phyloP scores from a whole-genome alignment of 1,284 basidiomycete genomes.

The Cutaneotrichosporon daszewskae region DNA sequence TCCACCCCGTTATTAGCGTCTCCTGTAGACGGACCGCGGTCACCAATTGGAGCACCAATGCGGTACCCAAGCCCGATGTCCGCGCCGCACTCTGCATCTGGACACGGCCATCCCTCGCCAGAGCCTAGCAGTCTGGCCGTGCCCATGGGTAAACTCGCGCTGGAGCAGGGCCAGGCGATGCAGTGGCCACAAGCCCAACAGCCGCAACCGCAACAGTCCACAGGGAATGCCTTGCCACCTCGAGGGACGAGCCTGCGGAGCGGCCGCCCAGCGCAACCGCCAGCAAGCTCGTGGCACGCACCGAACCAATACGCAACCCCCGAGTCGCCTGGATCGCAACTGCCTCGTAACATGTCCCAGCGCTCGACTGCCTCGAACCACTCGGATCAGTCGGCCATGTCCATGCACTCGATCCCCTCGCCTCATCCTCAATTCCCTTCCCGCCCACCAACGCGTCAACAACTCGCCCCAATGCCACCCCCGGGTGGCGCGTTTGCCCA shows the following conservation, averaged over 20 bases:
- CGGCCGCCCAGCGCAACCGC: too few relatives aligned
- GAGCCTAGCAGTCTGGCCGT: constrained; percentile 12
- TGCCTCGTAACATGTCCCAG: not conserved
- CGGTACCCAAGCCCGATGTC: constrained; percentile 33
- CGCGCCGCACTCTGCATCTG: too few relatives aligned
- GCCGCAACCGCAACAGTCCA: constrained; percentile 6
- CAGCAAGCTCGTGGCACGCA: too few relatives aligned
- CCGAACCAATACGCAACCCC: not conserved
- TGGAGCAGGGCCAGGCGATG: constrained; percentile 32
- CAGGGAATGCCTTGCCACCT: constrained; percentile 19
- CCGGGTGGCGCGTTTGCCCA: too few relatives aligned
- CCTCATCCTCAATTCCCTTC: too few relatives aligned
- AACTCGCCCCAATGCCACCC: too few relatives aligned
- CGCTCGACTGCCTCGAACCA: not conserved
- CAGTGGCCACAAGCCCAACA: constrained; percentile 23
- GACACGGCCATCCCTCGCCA: not conserved
- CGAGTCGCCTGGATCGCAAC: not conserved
- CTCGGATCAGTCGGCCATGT: not conserved
- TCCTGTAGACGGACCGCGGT: constrained; percentile 2
- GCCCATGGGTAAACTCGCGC: constrained; percentile 31
- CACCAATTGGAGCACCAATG: constrained; percentile 2
- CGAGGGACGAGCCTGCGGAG: constrained; percentile 29
- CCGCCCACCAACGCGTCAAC: too few relatives aligned
- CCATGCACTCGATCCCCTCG: too few relatives aligned
- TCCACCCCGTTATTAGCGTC: not conserved